These are phyloP conservation scores for Meira nashicola DNA, from an alignment of 1,284 basidiomycete species.

Conservation along the genomic window DNA sequence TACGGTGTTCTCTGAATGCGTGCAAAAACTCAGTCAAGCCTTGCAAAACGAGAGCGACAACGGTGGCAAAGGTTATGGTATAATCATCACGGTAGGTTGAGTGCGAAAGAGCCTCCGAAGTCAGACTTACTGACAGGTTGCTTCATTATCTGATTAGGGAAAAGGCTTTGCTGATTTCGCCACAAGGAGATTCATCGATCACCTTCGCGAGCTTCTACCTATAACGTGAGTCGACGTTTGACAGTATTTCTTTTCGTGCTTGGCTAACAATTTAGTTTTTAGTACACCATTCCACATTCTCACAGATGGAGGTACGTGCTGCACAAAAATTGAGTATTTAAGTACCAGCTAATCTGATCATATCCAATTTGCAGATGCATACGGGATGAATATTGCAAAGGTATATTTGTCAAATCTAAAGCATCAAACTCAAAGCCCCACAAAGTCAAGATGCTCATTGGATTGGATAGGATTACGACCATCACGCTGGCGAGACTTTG, in stretches of 20 bases:
- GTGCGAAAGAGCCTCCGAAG: not conserved
- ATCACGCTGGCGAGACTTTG: not conserved
- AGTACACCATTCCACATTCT: not conserved
- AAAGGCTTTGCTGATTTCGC: slow-evolving; percentile 8
- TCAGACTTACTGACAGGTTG: not conserved
- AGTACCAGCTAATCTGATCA: not conserved
- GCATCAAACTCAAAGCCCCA: not conserved
- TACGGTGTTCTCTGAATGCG: not conserved
- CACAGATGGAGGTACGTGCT: not conserved
- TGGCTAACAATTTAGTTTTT: not conserved
- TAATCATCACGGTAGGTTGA: slow-evolving; percentile 5
- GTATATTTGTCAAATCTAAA: not conserved
- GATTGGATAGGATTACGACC: slow-evolving; percentile 8
- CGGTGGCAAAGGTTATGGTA: not conserved
- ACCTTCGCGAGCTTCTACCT: not conserved
- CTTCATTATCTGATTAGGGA: not conserved
- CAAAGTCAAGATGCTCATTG: not conserved
- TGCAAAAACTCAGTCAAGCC: not conserved
- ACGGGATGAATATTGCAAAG: slow-evolving; percentile 6
- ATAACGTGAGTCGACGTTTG: not conserved
- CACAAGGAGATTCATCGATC: not conserved
- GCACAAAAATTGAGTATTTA: not conserved
- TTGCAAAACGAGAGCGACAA: not conserved
- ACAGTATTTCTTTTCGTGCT: not conserved
- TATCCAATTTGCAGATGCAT: not conserved